A percentile compares a stretch with the other conserved stretches of the same genome.
Evolutionary conservation across 495 filamentous ascomycete species (phyloP).

Genomic region (Trichoderma orchidacearum): DNA sequence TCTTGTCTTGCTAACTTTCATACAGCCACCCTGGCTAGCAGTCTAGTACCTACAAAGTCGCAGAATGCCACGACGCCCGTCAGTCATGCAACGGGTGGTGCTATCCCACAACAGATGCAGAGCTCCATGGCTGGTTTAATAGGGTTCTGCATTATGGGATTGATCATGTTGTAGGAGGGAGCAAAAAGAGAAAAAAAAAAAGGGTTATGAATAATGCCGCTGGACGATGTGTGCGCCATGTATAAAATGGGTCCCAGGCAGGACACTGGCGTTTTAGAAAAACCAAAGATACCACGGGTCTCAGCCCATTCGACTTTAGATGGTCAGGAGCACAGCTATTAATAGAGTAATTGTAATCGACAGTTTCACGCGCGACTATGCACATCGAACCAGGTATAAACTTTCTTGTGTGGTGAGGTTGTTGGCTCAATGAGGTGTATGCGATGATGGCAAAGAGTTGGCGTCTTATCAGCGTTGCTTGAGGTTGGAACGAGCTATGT

Average conservation of each 20-base stretch:
- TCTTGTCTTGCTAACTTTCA: background rate
- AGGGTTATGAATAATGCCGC: background rate
- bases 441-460: too few relatives aligned
- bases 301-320: background rate
- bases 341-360: background rate
- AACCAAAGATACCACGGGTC: background rate
- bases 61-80: background rate
- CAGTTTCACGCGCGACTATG: background rate
- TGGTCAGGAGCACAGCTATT: background rate
- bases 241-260: background rate
- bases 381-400: background rate
- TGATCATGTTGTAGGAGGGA: background rate
- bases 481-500: background rate
- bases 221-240: background rate
- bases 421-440: too few relatives aligned
- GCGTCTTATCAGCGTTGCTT: too few relatives aligned
- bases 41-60: background rate
- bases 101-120: slow-evolving; percentile 1
- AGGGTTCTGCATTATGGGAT: slow-evolving; percentile 3
- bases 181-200: background rate
- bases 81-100: background rate
- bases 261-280: background rate
- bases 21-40: background rate
- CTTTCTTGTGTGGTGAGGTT: background rate
- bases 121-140: slow-evolving; percentile 3